Evolutionary conservation across 495 filamentous ascomycete species (phyloP).

Genomic region (Viridothelium virens): DNA sequence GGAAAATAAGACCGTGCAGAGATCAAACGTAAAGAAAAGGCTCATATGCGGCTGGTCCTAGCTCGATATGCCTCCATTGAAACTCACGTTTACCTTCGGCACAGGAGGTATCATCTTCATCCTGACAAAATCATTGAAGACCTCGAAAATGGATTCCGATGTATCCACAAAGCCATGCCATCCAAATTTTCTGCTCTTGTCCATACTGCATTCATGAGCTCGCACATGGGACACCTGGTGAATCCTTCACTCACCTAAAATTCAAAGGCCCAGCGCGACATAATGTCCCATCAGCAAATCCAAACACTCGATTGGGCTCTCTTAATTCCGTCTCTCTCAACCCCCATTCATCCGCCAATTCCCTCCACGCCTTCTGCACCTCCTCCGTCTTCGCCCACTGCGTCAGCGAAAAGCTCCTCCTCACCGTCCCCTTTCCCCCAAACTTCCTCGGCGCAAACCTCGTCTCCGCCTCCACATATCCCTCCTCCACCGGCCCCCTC

Average conservation of each 20-base stretch:
- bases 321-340: constrained; percentile 30
- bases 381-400: constrained; percentile 42
- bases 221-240: not conserved
- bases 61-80: constrained; percentile 7
- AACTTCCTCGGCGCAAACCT: constrained; percentile 21
- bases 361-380: constrained; percentile 42
- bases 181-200: constrained; percentile 36
- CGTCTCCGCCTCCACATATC: constrained; percentile 22
- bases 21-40: not conserved
- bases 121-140: constrained; percentile 30
- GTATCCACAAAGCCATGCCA: constrained; percentile 40
- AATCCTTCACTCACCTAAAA: constrained; percentile 19
- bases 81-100: constrained; percentile 23
- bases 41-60: not conserved
- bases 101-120: constrained; percentile 35
- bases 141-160: constrained; percentile 34
- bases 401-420: constrained; percentile 35
- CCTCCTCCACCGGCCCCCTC: constrained; percentile 24
- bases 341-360: constrained; percentile 26
- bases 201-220: constrained; percentile 26
- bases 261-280: constrained; percentile 20
- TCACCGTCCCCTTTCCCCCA: constrained; percentile 26
- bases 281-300: constrained; percentile 30
- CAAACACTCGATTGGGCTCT: constrained; percentile 32
- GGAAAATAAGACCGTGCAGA: no score